Percentiles rank a stretch among this genome's conserved stretches.
These are phyloP conservation scores for Helianthus tuberosus DNA, from an alignment of 129 eudicot species.

Conservation along the genomic window DNA sequence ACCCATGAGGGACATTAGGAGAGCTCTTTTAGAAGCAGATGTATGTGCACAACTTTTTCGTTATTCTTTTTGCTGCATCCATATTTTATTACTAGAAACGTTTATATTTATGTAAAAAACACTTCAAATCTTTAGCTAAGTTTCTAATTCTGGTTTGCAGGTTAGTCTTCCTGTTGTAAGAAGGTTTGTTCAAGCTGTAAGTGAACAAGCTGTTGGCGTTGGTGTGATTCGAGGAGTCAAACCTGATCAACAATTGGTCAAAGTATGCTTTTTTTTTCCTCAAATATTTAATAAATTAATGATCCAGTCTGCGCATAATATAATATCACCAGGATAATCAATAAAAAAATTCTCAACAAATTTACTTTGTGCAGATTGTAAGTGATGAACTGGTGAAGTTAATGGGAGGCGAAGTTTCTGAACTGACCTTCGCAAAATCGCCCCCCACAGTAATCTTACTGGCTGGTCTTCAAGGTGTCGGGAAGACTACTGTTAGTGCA, in stretches of 20 bases:
- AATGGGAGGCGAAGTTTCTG: constrained; percentile 99
- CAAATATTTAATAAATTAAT: not conserved
- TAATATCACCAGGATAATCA: not conserved
- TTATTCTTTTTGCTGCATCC: not conserved
- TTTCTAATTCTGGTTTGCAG: constrained; percentile 44
- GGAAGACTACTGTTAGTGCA: constrained; percentile 95
- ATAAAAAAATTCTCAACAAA: not conserved
- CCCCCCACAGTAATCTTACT: constrained; percentile 82
- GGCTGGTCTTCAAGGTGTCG: constrained; percentile 99
- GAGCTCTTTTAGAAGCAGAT: constrained; percentile 98
- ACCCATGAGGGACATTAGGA: constrained; percentile 95
- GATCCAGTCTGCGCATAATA: not conserved
- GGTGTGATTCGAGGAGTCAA: constrained; percentile 77
- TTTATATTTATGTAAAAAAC: not conserved
- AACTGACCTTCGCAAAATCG: constrained; percentile 74
- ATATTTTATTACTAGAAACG: constrained; percentile 11
- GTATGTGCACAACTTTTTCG: constrained; percentile 39
- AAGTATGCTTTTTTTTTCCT: constrained; percentile 46
- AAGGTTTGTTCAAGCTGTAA: constrained; percentile 90
- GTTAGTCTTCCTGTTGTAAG: constrained; percentile 98
- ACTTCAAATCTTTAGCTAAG: not conserved
- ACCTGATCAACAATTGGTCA: constrained; percentile 97
- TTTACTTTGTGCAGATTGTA: constrained; percentile 63
- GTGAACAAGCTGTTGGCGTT: constrained; percentile 92
- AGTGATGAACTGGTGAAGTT: constrained; percentile 88